Base-by-base conservation (phyloP, 1,284 basidiomycete species). In the Termitomyces sp. region DNA sequence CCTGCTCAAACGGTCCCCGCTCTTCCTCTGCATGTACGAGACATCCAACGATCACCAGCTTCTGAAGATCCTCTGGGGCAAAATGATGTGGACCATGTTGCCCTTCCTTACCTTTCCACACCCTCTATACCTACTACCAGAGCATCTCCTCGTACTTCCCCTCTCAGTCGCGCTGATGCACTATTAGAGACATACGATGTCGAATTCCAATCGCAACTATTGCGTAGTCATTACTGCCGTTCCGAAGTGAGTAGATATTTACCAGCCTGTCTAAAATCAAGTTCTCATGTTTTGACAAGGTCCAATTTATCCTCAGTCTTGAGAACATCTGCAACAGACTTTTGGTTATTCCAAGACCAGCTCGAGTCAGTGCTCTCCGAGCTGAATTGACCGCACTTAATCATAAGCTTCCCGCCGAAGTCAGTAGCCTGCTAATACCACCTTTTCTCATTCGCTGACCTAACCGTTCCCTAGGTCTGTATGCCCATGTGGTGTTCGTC, bases 381-480 rank as follows among this genome's bases (percentile, higher is more conserved):
- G 97, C 97, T 21, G 97, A 99, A 69, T 75, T 99, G 58, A 99
- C 97, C 2, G 89, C 88, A 24, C 75, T 99, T 51, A 99, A 99
- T 67, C 96, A 99, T 69, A 93, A 91, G 67, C 80, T 99, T 31
- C 97, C 97, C 26, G 91, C 93, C 7, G 93, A 96, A 78, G 92
- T 92, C 72, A 55, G 58, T 53, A 15, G 39, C 21, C n/a, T 46
- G 39, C 28, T n/a, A 49, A 42, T n/a, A 40, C 47, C 26, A 28
- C 43, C 40, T 31, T n/a, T n/a, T n/a, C 36, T 50, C 53, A 4
- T 19, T 58, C n/a, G 58, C 12, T 39, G 57, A 38, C 30, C 30
- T 61, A 48, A 50, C 33, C 17, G 39, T 19, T 40, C 38, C 47
- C 51, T 63, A 94, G 86, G 83, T 94, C n/a, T 98, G 95, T 71